These are phyloP conservation scores for Serpula lacrymans DNA, from an alignment of 768 basidiomycete genomes.

Conservation along the genomic window DNA sequence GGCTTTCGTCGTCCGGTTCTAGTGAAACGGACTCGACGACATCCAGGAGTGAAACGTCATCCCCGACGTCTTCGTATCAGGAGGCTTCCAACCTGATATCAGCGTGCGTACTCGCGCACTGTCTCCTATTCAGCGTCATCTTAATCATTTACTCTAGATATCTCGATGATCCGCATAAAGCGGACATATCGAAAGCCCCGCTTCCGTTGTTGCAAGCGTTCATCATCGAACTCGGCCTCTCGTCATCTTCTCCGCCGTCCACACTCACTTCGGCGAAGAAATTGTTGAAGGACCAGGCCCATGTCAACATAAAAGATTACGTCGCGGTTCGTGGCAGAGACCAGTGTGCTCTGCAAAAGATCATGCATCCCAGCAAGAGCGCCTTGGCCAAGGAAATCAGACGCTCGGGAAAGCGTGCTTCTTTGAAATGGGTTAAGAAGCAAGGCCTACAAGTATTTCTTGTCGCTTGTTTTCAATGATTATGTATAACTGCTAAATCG, in stretches of 20 bases:
- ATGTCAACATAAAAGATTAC: slow-evolving; percentile 74
- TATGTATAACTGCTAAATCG: neutral
- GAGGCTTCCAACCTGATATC: too few species aligned
- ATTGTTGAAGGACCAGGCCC: slow-evolving; percentile 60
- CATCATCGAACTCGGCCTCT: slow-evolving; percentile 73
- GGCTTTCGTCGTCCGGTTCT: too few species aligned
- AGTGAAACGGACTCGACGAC: too few species aligned
- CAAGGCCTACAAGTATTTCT: slow-evolving; percentile 62
- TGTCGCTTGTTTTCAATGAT: slow-evolving; percentile 45
- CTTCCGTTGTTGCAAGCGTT: slow-evolving; percentile 69
- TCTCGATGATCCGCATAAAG: slow-evolving; percentile 17
- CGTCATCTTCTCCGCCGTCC: slow-evolving; percentile 42
- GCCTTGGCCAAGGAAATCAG: slow-evolving; percentile 61
- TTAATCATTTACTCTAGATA: too few species aligned
- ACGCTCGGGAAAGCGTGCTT: slow-evolving; percentile 42
- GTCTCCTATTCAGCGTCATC: too few species aligned
- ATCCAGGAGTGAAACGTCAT: slow-evolving; percentile 10
- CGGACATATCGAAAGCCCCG: slow-evolving; percentile 23
- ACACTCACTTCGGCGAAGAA: slow-evolving; percentile 67
- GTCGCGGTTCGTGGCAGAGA: slow-evolving; percentile 63
- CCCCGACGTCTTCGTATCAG: slow-evolving; percentile 17
- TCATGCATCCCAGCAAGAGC: slow-evolving; percentile 59
- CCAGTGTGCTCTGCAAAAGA: slow-evolving; percentile 52
- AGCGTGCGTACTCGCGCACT: too few species aligned
- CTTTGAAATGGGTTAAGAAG: slow-evolving; percentile 59